A percentile compares a stretch with the other conserved stretches of the same genome.
Conservation (phyloP, 371 early-diverging fungal genomes). For the Dichotomocladium elegans region DNA sequence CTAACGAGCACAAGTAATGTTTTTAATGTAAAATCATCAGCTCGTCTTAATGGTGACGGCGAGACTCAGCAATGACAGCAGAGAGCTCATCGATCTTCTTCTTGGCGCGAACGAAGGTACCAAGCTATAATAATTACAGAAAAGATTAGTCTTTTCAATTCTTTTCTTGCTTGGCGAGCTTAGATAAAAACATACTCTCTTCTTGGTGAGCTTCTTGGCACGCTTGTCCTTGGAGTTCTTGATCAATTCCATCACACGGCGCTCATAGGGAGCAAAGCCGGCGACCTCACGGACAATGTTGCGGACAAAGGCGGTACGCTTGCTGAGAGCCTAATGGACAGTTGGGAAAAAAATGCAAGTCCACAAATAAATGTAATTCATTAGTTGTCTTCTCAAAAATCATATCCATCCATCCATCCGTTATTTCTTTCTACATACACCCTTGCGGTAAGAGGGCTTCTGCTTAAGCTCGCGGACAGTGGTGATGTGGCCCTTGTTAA, state of each 20-base stretch:
- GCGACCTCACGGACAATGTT: slow-evolving; percentile 95
- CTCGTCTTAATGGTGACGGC: slow-evolving; percentile 65
- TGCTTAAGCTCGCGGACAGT: slow-evolving; percentile 75
- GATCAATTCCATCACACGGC: slow-evolving; percentile 98
- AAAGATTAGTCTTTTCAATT: not conserved
- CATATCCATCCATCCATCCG: slow-evolving; percentile 25
- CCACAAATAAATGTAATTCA: too few relatives aligned
- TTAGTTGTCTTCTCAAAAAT: too few relatives aligned
- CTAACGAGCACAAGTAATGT: too few relatives aligned
- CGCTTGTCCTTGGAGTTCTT: slow-evolving; percentile 99
- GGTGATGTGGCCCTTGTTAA: slow-evolving; percentile 87
- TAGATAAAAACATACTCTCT: slow-evolving; percentile 66
- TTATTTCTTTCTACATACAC: slow-evolving; percentile 64
- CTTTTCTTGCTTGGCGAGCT: too few relatives aligned
- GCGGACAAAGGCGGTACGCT: slow-evolving; percentile 90
- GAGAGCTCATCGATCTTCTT: slow-evolving; percentile 97
- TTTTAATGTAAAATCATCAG: too few relatives aligned
- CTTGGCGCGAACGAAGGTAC: slow-evolving; percentile 97
- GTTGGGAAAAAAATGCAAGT: too few relatives aligned
- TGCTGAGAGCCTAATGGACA: slow-evolving; percentile 60
- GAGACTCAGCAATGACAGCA: slow-evolving; percentile 91
- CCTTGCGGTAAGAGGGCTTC: slow-evolving; percentile 83
- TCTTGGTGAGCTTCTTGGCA: slow-evolving; percentile 98
- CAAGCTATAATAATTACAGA: too few relatives aligned
- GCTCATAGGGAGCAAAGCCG: slow-evolving; percentile 98